Evolutionary conservation across 768 basidiomycete genomes (phyloP), one percentile per base, ranked within the genome.

Genomic region (Tulasnella sp.): DNA sequence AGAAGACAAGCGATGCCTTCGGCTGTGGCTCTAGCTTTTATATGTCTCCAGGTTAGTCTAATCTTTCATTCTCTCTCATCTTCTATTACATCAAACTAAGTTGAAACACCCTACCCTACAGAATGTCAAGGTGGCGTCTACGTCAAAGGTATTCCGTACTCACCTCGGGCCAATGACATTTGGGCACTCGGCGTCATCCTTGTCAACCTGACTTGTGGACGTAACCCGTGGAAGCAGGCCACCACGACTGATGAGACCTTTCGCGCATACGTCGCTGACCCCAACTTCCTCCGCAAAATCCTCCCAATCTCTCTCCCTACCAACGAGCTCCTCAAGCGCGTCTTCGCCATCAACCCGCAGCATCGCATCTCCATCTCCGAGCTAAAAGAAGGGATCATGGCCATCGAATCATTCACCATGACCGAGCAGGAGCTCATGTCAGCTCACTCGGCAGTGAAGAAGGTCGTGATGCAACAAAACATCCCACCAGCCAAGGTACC

Each of bases 151-250:
- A 64, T 71, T 22, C 25, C 66, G 4, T 75, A 87, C 71, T 80
- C 80, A 29, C 81, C 67, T 52, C 72, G 75, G 10, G 73, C 78
- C 56, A 97, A 75, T 66, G 75, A 76, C 65, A 65, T 75, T 52
- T 76, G 75, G 75, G 72, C 74, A 4, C 68, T 75, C 34, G 75
- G 75, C 29, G 91, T 97, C 70, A 64, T 74, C 74, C 61, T 76
- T 71, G 76, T 85, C 64, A 92, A 90, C 70, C 79, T 94, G 72
- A 80, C 86, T 49, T 83, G 83, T 56, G 83, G 83, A 17, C 78
- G 84, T 24, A 83, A 82, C 64, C 86, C 87, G 10, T 92, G 90
- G 91, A 74, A 78, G 53, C 77, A 79, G 64, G 87, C 88, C 2
- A 79, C 75, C 56, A 65, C 68, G 4, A 65, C 63, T 27, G 87